Evolutionary conservation across 768 basidiomycete genomes (phyloP).

Genomic region (Royoungia palumana): DNA sequence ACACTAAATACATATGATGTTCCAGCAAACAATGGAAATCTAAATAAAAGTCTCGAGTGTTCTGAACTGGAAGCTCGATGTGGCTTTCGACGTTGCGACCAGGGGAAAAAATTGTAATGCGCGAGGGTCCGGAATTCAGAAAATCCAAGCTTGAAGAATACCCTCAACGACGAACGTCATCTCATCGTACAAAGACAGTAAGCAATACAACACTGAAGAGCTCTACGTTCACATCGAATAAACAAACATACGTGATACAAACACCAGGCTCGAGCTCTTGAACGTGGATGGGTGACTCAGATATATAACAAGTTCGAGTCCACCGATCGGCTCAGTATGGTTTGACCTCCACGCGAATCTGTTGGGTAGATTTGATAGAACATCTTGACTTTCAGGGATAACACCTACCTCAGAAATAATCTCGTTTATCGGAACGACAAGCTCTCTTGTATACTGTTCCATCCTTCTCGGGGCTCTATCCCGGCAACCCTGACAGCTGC

Average conservation of each 20-base stretch:
- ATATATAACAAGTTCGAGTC: slow-evolving; percentile 15
- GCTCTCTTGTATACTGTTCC: slow-evolving; percentile 28
- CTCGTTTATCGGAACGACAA: slow-evolving; percentile 24
- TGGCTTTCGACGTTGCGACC: too few relatives aligned
- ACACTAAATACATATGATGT: too few relatives aligned
- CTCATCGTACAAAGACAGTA: too few relatives aligned
- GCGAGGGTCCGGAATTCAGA: too few relatives aligned
- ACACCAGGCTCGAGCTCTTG: background rate
- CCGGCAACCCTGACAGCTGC: slow-evolving; percentile 27
- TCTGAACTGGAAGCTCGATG: too few relatives aligned
- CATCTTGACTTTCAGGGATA: background rate
- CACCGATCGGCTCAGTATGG: slow-evolving; percentile 23
- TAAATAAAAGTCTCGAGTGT: too few relatives aligned
- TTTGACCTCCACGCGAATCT: slow-evolving; percentile 30
- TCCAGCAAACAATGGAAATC: too few relatives aligned
- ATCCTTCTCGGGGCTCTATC: slow-evolving; percentile 31
- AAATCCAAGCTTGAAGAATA: too few relatives aligned
- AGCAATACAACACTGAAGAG: too few relatives aligned
- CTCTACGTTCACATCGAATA: background rate
- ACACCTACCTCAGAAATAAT: slow-evolving; percentile 29
- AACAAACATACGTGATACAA: slow-evolving; percentile 5
- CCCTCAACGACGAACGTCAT: too few relatives aligned
- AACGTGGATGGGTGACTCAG: background rate
- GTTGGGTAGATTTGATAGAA: background rate
- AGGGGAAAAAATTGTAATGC: too few relatives aligned